Conservation (phyloP, 257 asterid species). For the Scutellaria minor region DNA sequence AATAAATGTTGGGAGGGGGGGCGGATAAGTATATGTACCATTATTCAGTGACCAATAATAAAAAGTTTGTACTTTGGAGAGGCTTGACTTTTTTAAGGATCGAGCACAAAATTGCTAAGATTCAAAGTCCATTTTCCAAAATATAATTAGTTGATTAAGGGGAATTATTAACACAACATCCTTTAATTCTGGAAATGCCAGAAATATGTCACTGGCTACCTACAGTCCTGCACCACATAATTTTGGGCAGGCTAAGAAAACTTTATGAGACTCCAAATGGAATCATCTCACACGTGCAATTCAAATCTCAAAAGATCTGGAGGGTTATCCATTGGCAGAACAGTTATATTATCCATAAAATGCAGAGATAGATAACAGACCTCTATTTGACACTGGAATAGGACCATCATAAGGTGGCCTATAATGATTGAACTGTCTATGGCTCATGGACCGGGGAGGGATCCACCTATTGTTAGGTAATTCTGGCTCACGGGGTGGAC, state of each 20-base stretch:
- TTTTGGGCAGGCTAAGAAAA: not conserved
- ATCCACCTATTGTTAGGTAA: constrained; percentile 62
- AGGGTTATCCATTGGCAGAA: constrained; percentile 16
- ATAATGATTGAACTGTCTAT: constrained; percentile 59
- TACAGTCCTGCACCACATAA: not conserved
- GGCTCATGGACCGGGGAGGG: constrained; percentile 65
- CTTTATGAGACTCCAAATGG: not conserved
- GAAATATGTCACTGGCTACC: not conserved
- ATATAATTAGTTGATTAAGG: not conserved
- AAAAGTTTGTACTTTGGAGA: too few species aligned
- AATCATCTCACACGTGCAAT: constrained; percentile 5
- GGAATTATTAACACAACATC: not conserved
- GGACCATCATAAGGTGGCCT: constrained; percentile 73
- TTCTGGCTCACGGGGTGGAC: constrained; percentile 63
- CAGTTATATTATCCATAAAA: constrained; percentile 5
- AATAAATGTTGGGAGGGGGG: too few species aligned
- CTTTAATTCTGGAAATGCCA: not conserved
- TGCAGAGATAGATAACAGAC: constrained; percentile 42
- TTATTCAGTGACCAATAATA: too few species aligned
- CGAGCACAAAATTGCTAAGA: not conserved
- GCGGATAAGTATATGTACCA: too few species aligned
- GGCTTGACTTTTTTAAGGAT: too few species aligned
- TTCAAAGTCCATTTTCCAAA: constrained; percentile 2
- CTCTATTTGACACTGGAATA: constrained; percentile 76
- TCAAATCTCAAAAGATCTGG: constrained; percentile 14